These are phyloP conservation scores for Lactarius hengduanensis DNA, from an alignment of 768 basidiomycete genomes.

Conservation along the genomic window DNA sequence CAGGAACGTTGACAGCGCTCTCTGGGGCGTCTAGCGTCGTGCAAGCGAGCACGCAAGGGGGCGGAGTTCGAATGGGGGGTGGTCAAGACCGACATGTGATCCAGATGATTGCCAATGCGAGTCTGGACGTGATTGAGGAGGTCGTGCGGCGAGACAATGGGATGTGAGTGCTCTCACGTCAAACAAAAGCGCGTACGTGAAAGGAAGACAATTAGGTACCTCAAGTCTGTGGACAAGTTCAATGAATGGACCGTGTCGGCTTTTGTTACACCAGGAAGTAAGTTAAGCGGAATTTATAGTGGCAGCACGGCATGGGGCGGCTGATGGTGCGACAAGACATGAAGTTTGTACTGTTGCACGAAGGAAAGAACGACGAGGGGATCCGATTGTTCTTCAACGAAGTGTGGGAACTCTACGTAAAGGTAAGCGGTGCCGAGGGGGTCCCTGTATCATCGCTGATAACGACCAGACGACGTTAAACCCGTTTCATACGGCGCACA, in stretches of 20 bases:
- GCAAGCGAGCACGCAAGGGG: conserved; percentile 60
- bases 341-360: conserved; percentile 93
- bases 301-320: not conserved
- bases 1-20: conserved; percentile 82
- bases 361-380: conserved; percentile 95
- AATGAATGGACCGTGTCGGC: conserved; percentile 99
- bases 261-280: conserved; percentile 93
- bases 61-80: conserved; percentile 66
- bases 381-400: conserved; percentile 91
- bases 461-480: conserved; percentile 75
- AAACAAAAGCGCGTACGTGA: conserved; percentile 3
- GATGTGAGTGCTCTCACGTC: conserved; percentile 54
- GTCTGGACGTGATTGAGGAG: conserved; percentile 93
- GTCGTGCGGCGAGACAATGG: conserved; percentile 76
- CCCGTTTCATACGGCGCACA: conserved; percentile 95
- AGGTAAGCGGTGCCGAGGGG: conserved; percentile 52
- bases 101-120: conserved; percentile 98
- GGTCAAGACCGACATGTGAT: conserved; percentile 91
- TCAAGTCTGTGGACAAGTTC: conserved; percentile 94
- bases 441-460: conserved; percentile 12
- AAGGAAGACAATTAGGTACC: conserved; percentile 60
- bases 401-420: conserved; percentile 96
- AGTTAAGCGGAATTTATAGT: conserved; percentile 39
- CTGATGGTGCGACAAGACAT: conserved; percentile 58
- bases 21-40: conserved; percentile 80